Evolutionary conservation across 768 basidiomycete genomes (phyloP), one percentile per base, ranked within the genome.

Genomic region (Pisolithus microcarpus): DNA sequence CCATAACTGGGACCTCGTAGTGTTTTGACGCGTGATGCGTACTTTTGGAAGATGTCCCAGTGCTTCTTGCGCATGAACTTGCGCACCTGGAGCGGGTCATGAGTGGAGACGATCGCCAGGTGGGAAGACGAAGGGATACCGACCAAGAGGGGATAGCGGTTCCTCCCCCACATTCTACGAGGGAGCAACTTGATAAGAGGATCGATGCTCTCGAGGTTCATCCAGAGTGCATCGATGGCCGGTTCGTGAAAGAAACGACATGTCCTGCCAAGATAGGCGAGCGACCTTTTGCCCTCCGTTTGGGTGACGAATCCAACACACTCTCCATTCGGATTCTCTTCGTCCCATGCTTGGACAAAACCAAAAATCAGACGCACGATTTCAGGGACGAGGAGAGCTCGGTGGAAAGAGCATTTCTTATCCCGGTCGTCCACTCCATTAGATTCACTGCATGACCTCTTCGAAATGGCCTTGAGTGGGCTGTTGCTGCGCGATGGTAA

Each of bases 201-300:
- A 55, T 64, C 62, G 16, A 64, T 62, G 26, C 43, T 56, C n/a
- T 64, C 62, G 1, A 64, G 53, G 42, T 56, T 53, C 62, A 58
- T 58, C 65, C 65, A 66, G 6, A 67, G 57, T 1, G 38, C 50
- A 55, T 66, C 65, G n/a, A 66, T 24, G 1, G 65, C 57, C 2
- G 58, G 52, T n/a, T 24, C 48, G 24, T 55, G 59, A 40, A 65
- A 52, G 0, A 60, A 49, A 10, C 48, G 56, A 39, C 65, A 66
- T 0, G 65, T 67, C 38, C 57, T 52, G 7, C 65, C 64, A 15
- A 66, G 64, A 0, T 52, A 54, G 39, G 56, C 63, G 7, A 65
- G 64, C 1, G 64, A 56, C 11, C 54, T 54, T 36, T 58, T 65
- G 3, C 63, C 63, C 10, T 15, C 31, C 0, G 48, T 49, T 21